Conservation (phyloP, 768 basidiomycete genomes). For the Asterophora parasitica region DNA sequence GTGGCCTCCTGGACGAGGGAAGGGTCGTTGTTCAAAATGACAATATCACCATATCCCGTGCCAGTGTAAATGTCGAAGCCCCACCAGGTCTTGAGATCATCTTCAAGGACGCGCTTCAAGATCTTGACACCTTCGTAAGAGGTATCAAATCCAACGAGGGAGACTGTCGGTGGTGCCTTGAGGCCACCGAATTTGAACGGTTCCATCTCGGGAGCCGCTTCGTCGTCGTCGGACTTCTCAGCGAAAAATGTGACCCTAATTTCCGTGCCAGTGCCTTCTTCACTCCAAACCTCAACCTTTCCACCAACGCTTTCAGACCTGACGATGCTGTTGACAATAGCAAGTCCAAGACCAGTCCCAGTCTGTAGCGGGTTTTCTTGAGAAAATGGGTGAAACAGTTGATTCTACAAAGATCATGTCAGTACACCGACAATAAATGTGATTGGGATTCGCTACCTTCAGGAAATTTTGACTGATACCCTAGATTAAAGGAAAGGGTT, state of each 20-base stretch:
- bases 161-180: constrained; percentile 45
- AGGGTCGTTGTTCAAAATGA: constrained; percentile 79
- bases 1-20: constrained; percentile 53
- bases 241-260: constrained; percentile 84
- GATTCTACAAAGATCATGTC: constrained; percentile 49
- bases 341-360: constrained; percentile 90
- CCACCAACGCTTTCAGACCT: constrained; percentile 82
- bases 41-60: constrained; percentile 57
- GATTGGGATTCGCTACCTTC: constrained; percentile 43
- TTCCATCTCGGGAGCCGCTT: constrained; percentile 35
- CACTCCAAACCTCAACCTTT: constrained; percentile 91
- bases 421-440: background rate
- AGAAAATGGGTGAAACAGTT: constrained; percentile 95
- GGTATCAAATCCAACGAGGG: constrained; percentile 68
- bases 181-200: constrained; percentile 41
- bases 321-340: constrained; percentile 92
- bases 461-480: constrained; percentile 93
- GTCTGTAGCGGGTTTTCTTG: constrained; percentile 94
- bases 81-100: constrained; percentile 77
- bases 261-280: constrained; percentile 86
- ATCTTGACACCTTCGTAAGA: constrained; percentile 63
- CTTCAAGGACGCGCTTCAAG: constrained; percentile 53
- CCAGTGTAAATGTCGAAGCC: constrained; percentile 47
- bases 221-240: constrained; percentile 46
- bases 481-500: constrained; percentile 24